A percentile compares a stretch with the other conserved stretches of the same genome.
phyloP scores from a whole-genome alignment of 371 early-diverging fungal species.

The Apophysomyces elegans region DNA sequence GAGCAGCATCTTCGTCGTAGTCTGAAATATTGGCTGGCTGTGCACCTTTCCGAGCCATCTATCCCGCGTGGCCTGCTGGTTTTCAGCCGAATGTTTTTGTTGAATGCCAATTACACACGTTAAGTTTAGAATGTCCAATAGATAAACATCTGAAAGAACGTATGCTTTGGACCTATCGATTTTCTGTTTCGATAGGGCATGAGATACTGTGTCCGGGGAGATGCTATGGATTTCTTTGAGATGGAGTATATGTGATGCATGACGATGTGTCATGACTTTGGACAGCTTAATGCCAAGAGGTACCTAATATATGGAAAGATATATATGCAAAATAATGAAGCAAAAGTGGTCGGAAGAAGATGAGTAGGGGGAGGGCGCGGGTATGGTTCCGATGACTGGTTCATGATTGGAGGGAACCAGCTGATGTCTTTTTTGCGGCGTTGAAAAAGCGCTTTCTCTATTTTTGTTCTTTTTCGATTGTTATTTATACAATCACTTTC shows the following conservation, averaged over 20 bases:
- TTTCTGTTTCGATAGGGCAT: background rate
- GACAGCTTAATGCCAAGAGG: background rate
- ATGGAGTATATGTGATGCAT: background rate
- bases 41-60: conserved; percentile 37
- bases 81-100: conserved; percentile 64
- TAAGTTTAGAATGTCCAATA: conserved; percentile 13
- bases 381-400: background rate
- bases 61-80: conserved; percentile 60
- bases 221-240: background rate
- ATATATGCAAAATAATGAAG: conserved; percentile 8
- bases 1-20: conserved; percentile 55
- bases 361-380: background rate
- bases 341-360: conserved; percentile 2
- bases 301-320: background rate
- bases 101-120: conserved; percentile 55
- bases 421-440: background rate
- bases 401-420: background rate
- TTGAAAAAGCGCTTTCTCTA: conserved; percentile 1
- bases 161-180: background rate
- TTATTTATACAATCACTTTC: conserved; percentile 1
- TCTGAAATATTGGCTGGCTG: conserved; percentile 61
- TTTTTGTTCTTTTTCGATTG: background rate
- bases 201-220: background rate
- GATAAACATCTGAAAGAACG: conserved; percentile 1
- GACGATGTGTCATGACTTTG: background rate